Base-by-base conservation (phyloP, 225 moss, liverwort and hornwort species). In the Pseudoscleropodium purum region DNA sequence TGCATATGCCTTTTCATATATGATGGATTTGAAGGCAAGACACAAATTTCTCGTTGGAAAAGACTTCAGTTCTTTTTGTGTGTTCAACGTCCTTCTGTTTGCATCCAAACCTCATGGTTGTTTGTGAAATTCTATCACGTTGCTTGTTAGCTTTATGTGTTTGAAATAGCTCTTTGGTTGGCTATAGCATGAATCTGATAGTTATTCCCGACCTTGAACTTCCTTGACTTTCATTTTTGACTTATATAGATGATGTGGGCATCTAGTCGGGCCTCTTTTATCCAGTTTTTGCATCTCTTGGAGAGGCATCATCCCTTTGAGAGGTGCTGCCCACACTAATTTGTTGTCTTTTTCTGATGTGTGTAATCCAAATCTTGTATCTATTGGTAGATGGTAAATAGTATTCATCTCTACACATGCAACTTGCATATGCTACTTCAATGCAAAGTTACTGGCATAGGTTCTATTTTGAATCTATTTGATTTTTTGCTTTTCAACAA, bases 291-390 rank as follows among this genome's bases (percentile, higher is more conserved):
- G 89, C 96, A 97, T 89, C 96, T 98, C 36, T 85, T 98, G 89
- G 93, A 96, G 87, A 95, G 93, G 86, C 95, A 96, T 90, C 98
- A 98, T 86, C 96, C 97, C 62, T 98, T 96, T 31, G 93, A 93
- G 88, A 94, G 98, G 98, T 97, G 37, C 76, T 63, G 84, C 47
- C 20, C 67, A 60, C 75, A 84, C 51, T 82, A 79, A 15, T 26
- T 85, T 62, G 45, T 82, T 27, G 33, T 57, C 77, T 29, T 87
- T 85, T 66, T 72, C 72, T 79, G 62, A 79, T 70, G 36, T 82
- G 6, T 75, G 6, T 75, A 51, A 39, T 78, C n/a, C 24, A 77
- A 90, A 82, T 83, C 54, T 60, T 81, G 45, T 41, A 66, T 68
- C 65, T 61, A 78, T n/a, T 34, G 27, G 49, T 67, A n/a, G n/a